Percentiles rank a stretch among this genome's conserved stretches.
These are phyloP conservation scores for Xylariomycetidae sp. DNA, from an alignment of 2,329 filamentous ascomycete species.

Conservation along the genomic window DNA sequence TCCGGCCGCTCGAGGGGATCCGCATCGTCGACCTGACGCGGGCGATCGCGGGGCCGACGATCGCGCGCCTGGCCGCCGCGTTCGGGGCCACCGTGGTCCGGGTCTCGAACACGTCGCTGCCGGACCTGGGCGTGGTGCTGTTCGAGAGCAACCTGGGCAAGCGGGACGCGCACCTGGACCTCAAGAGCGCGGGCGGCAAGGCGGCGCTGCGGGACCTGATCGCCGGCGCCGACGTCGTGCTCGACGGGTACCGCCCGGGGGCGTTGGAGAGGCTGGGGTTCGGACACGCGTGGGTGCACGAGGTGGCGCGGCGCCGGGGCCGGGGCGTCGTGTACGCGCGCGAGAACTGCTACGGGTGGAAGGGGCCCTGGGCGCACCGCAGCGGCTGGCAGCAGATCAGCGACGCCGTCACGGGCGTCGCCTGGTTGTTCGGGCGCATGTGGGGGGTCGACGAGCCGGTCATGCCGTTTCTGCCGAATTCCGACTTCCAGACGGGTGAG, in stretches of 20 bases:
- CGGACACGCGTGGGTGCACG: conserved; percentile 19
- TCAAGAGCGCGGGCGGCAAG: conserved; percentile 24
- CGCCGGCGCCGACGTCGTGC: conserved; percentile 27
- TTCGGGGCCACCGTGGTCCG: conserved; percentile 30
- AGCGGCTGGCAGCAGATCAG: conserved; percentile 31
- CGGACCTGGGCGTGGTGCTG: conserved; percentile 26
- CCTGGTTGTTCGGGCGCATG: conserved; percentile 25
- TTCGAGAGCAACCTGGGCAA: conserved; percentile 32
- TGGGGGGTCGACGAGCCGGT: conserved; percentile 24
- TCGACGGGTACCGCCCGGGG: conserved; percentile 31
- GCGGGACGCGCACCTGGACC: conserved; percentile 26
- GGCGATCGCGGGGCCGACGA: conserved; percentile 30
- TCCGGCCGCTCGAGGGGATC: conserved; percentile 28
- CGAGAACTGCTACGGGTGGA: conserved; percentile 33
- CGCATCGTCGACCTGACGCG: conserved; percentile 31
- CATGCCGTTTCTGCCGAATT: conserved; percentile 26
- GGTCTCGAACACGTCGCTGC: conserved; percentile 26
- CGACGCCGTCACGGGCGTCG: conserved; percentile 24
- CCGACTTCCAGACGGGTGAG: conserved; percentile 28
- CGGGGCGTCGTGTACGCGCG: conserved; percentile 28
- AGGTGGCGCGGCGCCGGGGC: conserved; percentile 18
- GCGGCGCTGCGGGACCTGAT: conserved; percentile 18
- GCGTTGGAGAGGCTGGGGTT: conserved; percentile 28
- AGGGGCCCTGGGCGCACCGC: conserved; percentile 25
- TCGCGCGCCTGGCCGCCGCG: conserved; percentile 26